These are phyloP conservation scores for Calonectria fujianensis DNA, from an alignment of 2,329 filamentous ascomycete genomes.

Conservation along the genomic window DNA sequence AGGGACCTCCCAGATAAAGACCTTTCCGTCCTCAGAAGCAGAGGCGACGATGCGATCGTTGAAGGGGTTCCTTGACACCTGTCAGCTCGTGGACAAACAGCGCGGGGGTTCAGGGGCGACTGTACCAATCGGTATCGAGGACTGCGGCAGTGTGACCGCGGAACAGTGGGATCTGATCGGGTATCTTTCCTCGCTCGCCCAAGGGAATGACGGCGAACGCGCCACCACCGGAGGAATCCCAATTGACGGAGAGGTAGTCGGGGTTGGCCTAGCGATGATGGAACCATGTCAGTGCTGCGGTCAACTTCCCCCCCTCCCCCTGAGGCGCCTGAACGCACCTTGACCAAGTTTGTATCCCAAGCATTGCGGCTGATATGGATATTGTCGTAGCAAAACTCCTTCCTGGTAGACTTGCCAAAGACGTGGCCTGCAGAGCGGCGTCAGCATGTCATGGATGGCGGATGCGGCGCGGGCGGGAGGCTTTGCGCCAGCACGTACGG, in stretches of 20 bases:
- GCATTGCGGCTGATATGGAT: conserved; percentile 98
- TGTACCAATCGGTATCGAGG: conserved; percentile 96
- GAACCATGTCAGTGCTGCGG: conserved; percentile 46
- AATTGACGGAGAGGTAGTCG: conserved; percentile 97
- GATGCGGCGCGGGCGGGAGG: conserved; percentile 49
- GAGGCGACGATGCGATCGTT: conserved; percentile 95
- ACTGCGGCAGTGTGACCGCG: conserved; percentile 96
- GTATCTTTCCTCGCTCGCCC: conserved; percentile 90
- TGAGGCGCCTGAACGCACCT: conserved; percentile 75
- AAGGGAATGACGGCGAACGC: conserved; percentile 97
- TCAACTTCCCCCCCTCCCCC: conserved; percentile 38
- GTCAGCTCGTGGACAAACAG: conserved; percentile 31
- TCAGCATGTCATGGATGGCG: conserved; percentile 50
- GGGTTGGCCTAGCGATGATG: conserved; percentile 84
- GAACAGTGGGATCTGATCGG: conserved; percentile 95
- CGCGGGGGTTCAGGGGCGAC: conserved; percentile 47
- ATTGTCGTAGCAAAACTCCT: conserved; percentile 99
- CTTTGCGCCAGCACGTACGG: conserved; percentile 69
- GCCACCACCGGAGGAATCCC: conserved; percentile 96
- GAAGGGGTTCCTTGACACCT: conserved; percentile 86
- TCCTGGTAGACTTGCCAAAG: conserved; percentile 95
- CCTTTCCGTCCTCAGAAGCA: conserved; percentile 96
- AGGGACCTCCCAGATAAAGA: conserved; percentile 97
- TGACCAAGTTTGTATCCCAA: conserved; percentile 99
- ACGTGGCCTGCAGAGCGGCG: conserved; percentile 84